Evolutionary conservation across 495 filamentous ascomycete genomes (phyloP), one percentile per base, ranked within the genome.

Genomic region (Viridothelium virens): DNA sequence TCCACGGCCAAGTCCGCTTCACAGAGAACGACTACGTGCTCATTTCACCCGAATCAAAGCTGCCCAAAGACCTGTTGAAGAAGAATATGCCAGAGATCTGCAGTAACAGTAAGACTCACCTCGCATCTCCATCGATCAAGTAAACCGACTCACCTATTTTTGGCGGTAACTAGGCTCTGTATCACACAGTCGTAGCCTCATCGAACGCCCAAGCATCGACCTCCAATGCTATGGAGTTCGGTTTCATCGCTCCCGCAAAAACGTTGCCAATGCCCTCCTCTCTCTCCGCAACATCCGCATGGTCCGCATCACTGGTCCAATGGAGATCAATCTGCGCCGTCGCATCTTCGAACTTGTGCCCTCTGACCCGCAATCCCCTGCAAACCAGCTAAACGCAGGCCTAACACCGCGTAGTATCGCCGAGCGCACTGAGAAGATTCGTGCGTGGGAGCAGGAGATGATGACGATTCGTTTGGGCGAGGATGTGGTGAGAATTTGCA

Each of bases 171-270:
- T 18, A 53, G 48, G 48, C 48, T 18, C 48, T 53, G 5, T 53
- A 5, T 14, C 48, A 5, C 25, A 53, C 48, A 53, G 48, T 18
- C 14, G 25, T 16, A 14, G 12, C n/a, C 48, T 53, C 48, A 18
- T 14, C 48, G 48, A 53, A 18, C 48, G 48, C 48, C 48, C 48
- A 11, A 53, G 48, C 48, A 53, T 53, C 48, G 48, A 53, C 48
- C 48, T 53, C n/a, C 48, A 53, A 53, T 18, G 48, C 48, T 18
- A 53, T 18, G n/a, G 48, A 11, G 48, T 18, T 18, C 10, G 5
- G 25, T 53, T 53, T 18, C 48, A 53, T 18, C 48, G 48, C 48
- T 53, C 48, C 48, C 48, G 48, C 48, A 53, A 53, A 18, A 53
- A 11, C 48, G 14, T 11, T 18, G 48, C 25, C 48, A 18, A 5